Evolutionary conservation across 129 eudicot species (phyloP), one percentile per base, ranked within the genome.

Genomic region (Deinandra increscens): DNA sequence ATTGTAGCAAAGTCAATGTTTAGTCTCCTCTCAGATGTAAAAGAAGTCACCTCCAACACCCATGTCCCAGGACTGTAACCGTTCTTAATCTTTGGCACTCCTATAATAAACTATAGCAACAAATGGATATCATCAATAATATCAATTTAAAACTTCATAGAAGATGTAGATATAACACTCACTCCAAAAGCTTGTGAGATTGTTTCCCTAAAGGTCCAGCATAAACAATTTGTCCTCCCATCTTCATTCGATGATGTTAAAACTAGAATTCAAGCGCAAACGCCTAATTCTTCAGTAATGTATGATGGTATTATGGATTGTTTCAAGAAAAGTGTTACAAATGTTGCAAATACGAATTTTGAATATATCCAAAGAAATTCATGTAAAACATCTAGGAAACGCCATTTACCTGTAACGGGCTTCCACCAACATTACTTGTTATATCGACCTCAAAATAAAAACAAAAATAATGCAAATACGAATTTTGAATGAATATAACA

Each of bases 171-270:
- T 41, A 19, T 20, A 33, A 29, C 5, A 77, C 92, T 80, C 70
- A 90, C 97, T 83, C 85, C 82, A 90, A 75, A 14, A 90, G 78
- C 20, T 45, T 60, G 60, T 51, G 73, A 34, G 97, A 90, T 15
- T 81, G 84, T 67, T 68, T 78, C 17, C 97, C 95, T 46, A 90
- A 85, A 67, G 89, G 81, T 53, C 95, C 95, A 3, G 85, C 86
- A 59, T 90, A 90, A 37, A 87, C 78, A 41, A 86, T 79, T 66
- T 84, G 89, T 60, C 97, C 97, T 64, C 95, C 97, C 81, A 84
- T 84, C 79, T 87, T 87, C 97, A 90, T 84, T 85, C n/a, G 98
- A 93, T 31, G 97, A 86, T 48, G 45, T 89, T n/a, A 89, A 93
- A 66, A 93, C 97, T 0, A 79, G 95, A 64, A 72, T 89, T 53